Conservation (phyloP, 352 stramenopile genomes). For the Phytopythium litorale region DNA sequence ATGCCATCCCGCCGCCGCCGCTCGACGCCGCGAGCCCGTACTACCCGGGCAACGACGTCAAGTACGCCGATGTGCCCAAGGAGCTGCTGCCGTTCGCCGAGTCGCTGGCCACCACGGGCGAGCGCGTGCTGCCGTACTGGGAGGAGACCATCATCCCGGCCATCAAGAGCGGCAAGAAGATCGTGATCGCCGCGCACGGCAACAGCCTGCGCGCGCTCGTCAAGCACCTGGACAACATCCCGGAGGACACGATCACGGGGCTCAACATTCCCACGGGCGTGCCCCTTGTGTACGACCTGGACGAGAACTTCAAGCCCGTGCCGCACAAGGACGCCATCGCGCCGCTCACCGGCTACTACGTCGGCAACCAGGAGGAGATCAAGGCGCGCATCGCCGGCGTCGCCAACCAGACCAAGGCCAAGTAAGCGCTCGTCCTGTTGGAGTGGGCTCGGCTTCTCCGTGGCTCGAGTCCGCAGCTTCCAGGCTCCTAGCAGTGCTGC, state of each 20-base stretch:
- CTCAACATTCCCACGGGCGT: conserved; percentile 93
- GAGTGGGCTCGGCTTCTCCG: too few species aligned
- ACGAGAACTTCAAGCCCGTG: conserved; percentile 85
- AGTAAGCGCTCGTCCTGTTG: conserved; percentile 79
- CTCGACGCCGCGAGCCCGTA: conserved; percentile 90
- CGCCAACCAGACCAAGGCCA: conserved; percentile 93
- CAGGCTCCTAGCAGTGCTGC: too few species aligned
- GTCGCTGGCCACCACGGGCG: conserved; percentile 92
- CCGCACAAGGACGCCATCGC: conserved; percentile 80
- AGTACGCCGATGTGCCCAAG: conserved; percentile 86
- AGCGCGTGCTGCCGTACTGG: conserved; percentile 91
- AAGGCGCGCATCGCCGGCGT: conserved; percentile 95
- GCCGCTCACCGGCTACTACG: conserved; percentile 76
- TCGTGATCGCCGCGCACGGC: conserved; percentile 92
- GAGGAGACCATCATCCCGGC: conserved; percentile 89
- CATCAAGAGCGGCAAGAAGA: conserved; percentile 89
- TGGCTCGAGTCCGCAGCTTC: too few species aligned
- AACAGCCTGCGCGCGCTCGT: conserved; percentile 92
- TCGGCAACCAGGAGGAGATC: conserved; percentile 96
- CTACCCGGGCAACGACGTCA: conserved; percentile 90
- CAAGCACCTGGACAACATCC: conserved; percentile 94
- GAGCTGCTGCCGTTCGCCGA: conserved; percentile 89
- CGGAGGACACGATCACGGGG: conserved; percentile 91
- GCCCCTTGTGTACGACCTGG: conserved; percentile 83
- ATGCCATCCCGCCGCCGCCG: conserved; percentile 96